Base-by-base conservation (phyloP, 352 stramenopile genomes). In the Aphanomyces cochlioides region DNA sequence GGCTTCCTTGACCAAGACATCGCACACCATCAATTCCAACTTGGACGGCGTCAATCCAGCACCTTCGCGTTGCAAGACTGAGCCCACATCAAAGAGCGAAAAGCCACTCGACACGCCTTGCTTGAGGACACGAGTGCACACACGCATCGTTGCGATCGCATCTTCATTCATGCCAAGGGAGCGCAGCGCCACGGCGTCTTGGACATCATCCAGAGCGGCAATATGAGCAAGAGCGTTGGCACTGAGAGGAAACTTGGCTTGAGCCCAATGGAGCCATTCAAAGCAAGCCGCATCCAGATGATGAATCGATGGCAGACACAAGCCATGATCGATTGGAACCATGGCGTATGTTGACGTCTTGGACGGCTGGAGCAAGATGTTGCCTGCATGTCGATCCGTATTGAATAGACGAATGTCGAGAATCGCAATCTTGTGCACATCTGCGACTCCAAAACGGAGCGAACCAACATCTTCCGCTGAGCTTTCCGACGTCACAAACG, bases 341-440 rank as follows among this genome's bases (percentile, higher is more conserved):
- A 95, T 95, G 15, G 69, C 73, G 74, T 88, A 95, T 72, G 87
- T 78, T 7, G 50, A 75, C n/a, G 48, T 47, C 13, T 43, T 19
- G 5, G 54, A 41, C 47, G 85, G 79, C 54, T 75, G 78, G 13
- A 95, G 77, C 74, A 95, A 76, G 56, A 95, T 93, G 74, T 96
- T 96, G 58, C 87, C 88, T 12, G 85, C 88, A 56, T 96, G 88
- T 43, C 88, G 88, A 73, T 96, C 88, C 45, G 85, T 92, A 76
- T 96, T 96, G 75, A 96, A 95, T 41, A 96, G 82, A 58, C 88
- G 85, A 47, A 95, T 75, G 75, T 96, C 87, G 34, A 96, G 67
- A 37, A 96, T 94, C 19, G 84, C 88, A 70, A 96, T 88, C 82
- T 94, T 95, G 77, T 96, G 88, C 56, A 96, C 87, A 72, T 96